Percentiles rank a stretch among this genome's conserved stretches.
These are phyloP conservation scores for Vigna hirtella DNA, from an alignment of 306 rosid species.

Conservation along the genomic window DNA sequence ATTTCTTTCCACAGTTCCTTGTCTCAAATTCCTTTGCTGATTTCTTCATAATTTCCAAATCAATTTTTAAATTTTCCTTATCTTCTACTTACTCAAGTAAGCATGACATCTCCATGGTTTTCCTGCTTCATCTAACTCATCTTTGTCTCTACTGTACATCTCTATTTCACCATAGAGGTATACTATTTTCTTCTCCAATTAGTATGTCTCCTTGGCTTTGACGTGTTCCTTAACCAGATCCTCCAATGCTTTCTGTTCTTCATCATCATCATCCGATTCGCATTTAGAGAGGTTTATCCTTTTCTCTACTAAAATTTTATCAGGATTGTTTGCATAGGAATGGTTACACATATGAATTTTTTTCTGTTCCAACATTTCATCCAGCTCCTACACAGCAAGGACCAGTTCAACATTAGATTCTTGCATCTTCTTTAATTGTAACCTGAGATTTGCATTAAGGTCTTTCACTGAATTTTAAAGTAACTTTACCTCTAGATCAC, in stretches of 20 bases:
- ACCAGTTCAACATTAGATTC: conserved; percentile 86
- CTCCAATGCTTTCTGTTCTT: conserved; percentile 83
- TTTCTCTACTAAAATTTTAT: conserved; percentile 46
- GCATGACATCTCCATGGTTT: conserved; percentile 60
- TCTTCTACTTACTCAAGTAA: conserved; percentile 59
- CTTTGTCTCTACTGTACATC: conserved; percentile 84
- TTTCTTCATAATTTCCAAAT: conserved; percentile 65
- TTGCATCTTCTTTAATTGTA: conserved; percentile 88
- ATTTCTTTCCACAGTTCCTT: conserved; percentile 61
- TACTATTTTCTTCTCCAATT: conserved; percentile 71
- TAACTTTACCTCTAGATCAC: conserved; percentile 19
- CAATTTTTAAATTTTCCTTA: conserved; percentile 49
- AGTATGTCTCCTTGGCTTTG: conserved; percentile 58
- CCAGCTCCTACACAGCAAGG: conserved; percentile 83
- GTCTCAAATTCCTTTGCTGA: conserved; percentile 63
- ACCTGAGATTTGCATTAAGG: conserved; percentile 68
- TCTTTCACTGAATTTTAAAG: conserved; percentile 69
- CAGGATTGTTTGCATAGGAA: conserved; percentile 39
- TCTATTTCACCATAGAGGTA: conserved; percentile 87
- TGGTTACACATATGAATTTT: conserved; percentile 48
- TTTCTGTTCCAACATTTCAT: conserved; percentile 82
- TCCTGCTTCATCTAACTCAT: conserved; percentile 96
- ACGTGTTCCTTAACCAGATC: conserved; percentile 67
- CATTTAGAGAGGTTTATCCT: conserved; percentile 51
- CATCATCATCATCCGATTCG: conserved; percentile 70